These are phyloP conservation scores for Talinum fruticosum DNA, from an alignment of 148 eudicot species.

Conservation along the genomic window DNA sequence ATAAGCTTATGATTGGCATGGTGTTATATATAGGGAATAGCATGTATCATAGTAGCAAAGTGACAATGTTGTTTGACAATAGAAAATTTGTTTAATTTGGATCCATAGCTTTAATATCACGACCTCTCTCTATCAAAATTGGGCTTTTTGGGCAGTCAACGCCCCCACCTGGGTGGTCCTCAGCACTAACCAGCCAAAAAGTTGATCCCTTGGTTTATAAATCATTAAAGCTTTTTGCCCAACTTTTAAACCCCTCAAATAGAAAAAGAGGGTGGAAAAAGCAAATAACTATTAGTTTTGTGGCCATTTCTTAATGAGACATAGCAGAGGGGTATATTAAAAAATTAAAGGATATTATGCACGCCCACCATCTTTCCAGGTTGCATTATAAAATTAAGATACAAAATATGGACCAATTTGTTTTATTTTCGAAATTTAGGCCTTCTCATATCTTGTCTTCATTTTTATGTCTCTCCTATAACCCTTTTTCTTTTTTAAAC, in stretches of 20 bases:
- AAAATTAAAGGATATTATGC: not conserved
- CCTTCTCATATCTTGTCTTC: no score
- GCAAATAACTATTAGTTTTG: not conserved
- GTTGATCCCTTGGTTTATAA: not conserved
- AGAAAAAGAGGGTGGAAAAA: not conserved
- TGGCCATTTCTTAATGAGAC: not conserved
- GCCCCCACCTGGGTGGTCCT: not conserved
- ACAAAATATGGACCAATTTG: not conserved
- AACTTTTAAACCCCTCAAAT: no score
- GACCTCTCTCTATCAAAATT: not conserved
- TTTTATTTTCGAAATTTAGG: no score
- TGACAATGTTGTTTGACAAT: not conserved
- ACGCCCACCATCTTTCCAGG: not conserved
- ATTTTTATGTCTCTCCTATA: no score
- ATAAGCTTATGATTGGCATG: not conserved
- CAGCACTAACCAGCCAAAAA: not conserved
- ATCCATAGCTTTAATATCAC: not conserved
- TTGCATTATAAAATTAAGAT: not conserved
- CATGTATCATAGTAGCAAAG: not conserved
- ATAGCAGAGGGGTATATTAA: not conserved
- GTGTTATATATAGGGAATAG: not conserved
- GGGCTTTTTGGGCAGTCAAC: not conserved
- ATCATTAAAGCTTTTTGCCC: not conserved
- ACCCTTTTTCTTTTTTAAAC: no score
- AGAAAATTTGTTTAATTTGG: not conserved